phyloP scores from a whole-genome alignment of 2,329 filamentous ascomycete species.

The Colletotrichum sp. region DNA sequence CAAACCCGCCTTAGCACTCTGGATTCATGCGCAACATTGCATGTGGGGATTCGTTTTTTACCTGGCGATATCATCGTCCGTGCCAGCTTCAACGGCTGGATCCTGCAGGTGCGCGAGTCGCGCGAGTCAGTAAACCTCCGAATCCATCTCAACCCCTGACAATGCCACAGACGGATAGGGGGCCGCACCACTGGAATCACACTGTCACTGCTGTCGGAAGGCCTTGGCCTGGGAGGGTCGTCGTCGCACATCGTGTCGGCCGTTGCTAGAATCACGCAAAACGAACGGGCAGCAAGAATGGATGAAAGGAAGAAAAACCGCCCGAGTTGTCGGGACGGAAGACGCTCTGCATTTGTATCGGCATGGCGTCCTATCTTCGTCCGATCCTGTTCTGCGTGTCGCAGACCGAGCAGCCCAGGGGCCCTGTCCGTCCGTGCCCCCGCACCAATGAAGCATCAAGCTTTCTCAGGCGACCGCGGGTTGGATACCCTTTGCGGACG shows the following conservation, averaged over 20 bases:
- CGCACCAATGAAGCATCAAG: background rate
- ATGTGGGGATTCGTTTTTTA: background rate
- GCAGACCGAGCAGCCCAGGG: background rate
- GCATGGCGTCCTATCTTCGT: background rate
- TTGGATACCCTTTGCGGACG: background rate
- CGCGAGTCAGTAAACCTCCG: background rate
- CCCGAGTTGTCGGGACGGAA: background rate
- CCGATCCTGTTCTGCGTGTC: background rate
- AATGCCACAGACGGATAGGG: background rate
- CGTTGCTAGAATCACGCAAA: background rate
- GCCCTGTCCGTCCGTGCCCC: background rate
- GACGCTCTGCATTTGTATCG: background rate
- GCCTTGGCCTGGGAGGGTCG: background rate
- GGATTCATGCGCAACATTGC: background rate
- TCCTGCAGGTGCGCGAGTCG: background rate
- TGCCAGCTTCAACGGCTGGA: background rate
- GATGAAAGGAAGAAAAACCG: background rate
- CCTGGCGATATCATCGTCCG: background rate
- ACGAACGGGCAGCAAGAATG: background rate
- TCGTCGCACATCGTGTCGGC: background rate
- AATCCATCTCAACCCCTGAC: background rate
- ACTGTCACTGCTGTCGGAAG: background rate
- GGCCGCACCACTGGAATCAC: background rate
- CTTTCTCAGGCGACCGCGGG: background rate
- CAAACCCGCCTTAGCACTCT: background rate